Evolutionary conservation across 202 grass and related monocot species (phyloP).

Genomic region (Setaria viridis): DNA sequence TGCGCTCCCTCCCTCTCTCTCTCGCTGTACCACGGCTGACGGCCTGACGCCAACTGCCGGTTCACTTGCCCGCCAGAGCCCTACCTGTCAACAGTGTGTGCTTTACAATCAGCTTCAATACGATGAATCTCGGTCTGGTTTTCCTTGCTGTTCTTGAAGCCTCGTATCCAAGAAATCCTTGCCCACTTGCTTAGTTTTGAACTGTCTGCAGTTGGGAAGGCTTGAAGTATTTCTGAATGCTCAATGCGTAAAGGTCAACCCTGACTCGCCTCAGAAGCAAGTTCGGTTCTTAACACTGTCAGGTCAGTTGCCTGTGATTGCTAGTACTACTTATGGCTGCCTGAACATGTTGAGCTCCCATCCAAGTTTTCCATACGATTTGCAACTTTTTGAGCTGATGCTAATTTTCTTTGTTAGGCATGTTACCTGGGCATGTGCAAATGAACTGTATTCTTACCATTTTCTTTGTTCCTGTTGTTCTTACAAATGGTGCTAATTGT

Average conservation of each 20-base stretch:
- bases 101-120: not conserved
- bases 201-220: conserved; percentile 53
- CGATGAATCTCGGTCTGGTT: not conserved
- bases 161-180: not conserved
- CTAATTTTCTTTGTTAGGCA: not conserved
- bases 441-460: not conserved
- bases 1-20: not conserved
- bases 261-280: conserved; percentile 92
- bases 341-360: no score
- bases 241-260: conserved; percentile 83
- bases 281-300: conserved; percentile 81
- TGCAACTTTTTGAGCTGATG: no score
- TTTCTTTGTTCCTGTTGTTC: not conserved
- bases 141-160: not conserved
- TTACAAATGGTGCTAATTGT: not conserved
- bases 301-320: conserved; percentile 47
- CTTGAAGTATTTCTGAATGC: conserved; percentile 72
- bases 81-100: not conserved
- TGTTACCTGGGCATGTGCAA: not conserved
- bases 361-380: no score
- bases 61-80: not conserved
- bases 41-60: not conserved
- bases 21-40: not conserved
- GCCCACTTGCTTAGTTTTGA: not conserved
- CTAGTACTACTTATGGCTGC: not conserved